Conservation (phyloP, 2,329 filamentous ascomycete genomes). For the Helotiales sp. region DNA sequence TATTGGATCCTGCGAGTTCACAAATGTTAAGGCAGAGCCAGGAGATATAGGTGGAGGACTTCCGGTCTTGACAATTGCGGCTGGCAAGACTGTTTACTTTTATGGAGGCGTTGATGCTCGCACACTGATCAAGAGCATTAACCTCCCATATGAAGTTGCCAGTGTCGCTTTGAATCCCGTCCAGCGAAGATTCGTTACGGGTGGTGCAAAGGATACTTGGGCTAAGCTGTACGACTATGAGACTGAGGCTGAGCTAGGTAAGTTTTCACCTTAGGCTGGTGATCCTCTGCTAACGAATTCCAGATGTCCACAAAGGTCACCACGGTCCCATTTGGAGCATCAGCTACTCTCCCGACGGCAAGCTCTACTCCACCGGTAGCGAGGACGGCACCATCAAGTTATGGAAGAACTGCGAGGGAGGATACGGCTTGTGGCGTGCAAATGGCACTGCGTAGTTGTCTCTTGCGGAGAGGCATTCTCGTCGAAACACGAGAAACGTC, state of each 20-base stretch:
- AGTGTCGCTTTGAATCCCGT: conserved; percentile 87
- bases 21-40: conserved; percentile 63
- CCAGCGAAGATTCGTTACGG: conserved; percentile 83
- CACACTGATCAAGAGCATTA: conserved; percentile 76
- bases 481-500: neutral
- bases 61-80: conserved; percentile 83
- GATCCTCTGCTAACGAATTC: conserved; percentile 27
- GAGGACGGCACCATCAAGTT: conserved; percentile 98
- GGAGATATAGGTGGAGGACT: conserved; percentile 69
- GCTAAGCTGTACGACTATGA: conserved; percentile 94
- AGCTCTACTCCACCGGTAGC: conserved; percentile 93
- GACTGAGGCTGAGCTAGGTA: conserved; percentile 77
- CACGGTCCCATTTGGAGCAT: conserved; percentile 98
- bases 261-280: conserved; percentile 36
- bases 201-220: conserved; percentile 92
- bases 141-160: conserved; percentile 83
- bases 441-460: conserved; percentile 30
- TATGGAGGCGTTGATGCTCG: conserved; percentile 78
- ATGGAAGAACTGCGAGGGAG: conserved; percentile 73
- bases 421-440: conserved; percentile 63
- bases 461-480: neutral
- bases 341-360: conserved; percentile 92
- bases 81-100: conserved; percentile 93
- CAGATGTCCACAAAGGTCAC: conserved; percentile 93
- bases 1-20: conserved; percentile 92